These are phyloP conservation scores for Annulohypoxylon moriforme DNA, from an alignment of 495 filamentous ascomycete species.

Conservation along the genomic window DNA sequence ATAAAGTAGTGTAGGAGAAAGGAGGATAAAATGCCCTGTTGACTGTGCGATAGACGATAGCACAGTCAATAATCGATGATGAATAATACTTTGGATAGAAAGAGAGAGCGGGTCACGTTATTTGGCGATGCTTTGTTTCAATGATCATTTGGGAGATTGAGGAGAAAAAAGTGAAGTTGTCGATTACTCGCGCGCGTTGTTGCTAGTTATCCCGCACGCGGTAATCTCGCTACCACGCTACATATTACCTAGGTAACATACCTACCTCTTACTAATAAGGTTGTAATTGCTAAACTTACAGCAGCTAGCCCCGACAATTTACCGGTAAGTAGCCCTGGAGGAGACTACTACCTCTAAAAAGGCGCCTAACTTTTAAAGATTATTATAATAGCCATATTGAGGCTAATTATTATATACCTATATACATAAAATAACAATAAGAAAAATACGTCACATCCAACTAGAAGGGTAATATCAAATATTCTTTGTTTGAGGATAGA, in stretches of 20 bases:
- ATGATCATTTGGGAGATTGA: conserved; percentile 18
- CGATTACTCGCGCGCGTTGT: conserved; percentile 24
- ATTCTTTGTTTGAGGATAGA: neutral
- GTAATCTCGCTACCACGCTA: neutral
- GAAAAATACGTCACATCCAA: neutral
- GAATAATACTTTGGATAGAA: conserved; percentile 1
- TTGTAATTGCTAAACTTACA: neutral
- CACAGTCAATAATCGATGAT: conserved; percentile 44
- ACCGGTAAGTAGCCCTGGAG: conserved; percentile 11
- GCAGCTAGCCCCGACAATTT: conserved; percentile 12
- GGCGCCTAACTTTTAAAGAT: neutral
- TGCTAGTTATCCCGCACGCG: neutral
- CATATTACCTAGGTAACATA: neutral
- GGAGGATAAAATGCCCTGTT: conserved; percentile 47
- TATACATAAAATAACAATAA: neutral
- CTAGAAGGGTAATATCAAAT: neutral
- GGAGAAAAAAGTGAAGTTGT: conserved; percentile 20
- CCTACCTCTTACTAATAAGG: conserved; percentile 5
- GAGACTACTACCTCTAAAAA: neutral
- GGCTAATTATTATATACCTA: neutral
- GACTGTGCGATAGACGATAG: conserved; percentile 74
- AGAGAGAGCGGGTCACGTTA: conserved; percentile 12
- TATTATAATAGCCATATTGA: neutral
- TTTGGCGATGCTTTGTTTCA: conserved; percentile 27
- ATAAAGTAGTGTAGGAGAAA: conserved; percentile 75